Base-by-base conservation (phyloP, 495 filamentous ascomycete species). In the Tuber borchii region DNA sequence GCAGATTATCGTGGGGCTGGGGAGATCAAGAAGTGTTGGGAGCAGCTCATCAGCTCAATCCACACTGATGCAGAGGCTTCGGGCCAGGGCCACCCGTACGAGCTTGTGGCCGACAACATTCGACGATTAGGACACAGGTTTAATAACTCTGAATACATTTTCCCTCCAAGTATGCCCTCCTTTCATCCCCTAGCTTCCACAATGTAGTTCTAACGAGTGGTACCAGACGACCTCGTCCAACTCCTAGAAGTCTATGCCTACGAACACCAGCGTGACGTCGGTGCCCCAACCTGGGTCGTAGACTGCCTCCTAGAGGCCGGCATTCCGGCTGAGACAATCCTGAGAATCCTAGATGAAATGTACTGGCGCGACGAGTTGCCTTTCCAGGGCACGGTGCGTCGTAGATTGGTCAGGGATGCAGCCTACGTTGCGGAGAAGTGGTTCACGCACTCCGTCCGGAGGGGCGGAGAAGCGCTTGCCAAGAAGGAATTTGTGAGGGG, bases 1-100 rank as follows among this genome's bases (percentile, higher is more conserved):
- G 94, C 94, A 44, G 92, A 97, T 84, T 91, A 94, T 86, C 91
- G 94, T 78, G 95, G 94, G 81, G 86, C 90, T 14, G 89, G 90
- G 71, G 90, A 94, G 83, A 93, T 99, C 83, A 86, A 86, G 73
- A 85, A 90, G 72, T 95, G 93, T 39, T 99, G 95, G 95, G 87
- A 91, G 80, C 90, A 90, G 75, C 87, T 97, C 39, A 89, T 99
- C 77, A 87, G 91, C 40, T 85, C 88, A 73, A 87, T 88, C 9
- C 92, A 97, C 83, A 84, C 88, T 46, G 86, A 90, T n/a, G 89
- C 91, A 9, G 83, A 87, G 44, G 79, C 85, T 2, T 83, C 85
- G 19, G 86, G 86, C 22, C 86, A 90, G 37, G 79, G 87, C 0
- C 86, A 89, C 69, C 93, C 95, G 0, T 97, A 91, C 83, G 95